Evolutionary conservation across 208 protist species (phyloP).

Genomic region (Acanthamoeba royreba): DNA sequence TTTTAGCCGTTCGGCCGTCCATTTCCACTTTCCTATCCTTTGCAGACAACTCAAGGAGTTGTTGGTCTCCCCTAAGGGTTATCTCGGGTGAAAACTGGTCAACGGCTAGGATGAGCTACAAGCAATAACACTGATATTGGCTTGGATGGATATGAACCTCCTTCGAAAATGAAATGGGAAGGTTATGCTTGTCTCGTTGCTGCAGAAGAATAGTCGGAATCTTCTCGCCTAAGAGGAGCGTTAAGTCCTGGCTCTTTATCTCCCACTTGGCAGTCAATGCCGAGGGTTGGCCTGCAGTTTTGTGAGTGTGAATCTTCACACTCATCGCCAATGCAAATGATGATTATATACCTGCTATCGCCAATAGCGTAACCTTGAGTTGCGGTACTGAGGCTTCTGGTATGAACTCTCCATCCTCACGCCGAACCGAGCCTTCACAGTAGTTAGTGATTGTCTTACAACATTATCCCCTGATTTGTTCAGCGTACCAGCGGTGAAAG

Average conservation of each 20-base stretch:
- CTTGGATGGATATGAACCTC: not conserved
- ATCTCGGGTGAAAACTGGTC: not conserved
- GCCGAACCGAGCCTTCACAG: no score
- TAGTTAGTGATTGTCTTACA: no score
- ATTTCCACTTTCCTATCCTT: not conserved
- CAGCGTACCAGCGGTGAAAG: not conserved
- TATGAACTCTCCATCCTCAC: not conserved
- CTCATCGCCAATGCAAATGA: not conserved
- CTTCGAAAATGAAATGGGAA: not conserved
- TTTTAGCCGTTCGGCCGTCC: not conserved
- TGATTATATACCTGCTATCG: not conserved
- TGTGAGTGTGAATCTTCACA: no score
- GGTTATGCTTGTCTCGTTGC: not conserved
- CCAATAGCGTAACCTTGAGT: no score
- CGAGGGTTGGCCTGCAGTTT: not conserved
- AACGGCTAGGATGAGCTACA: not conserved
- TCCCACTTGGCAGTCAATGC: not conserved
- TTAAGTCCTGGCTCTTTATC: not conserved
- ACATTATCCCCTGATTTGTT: not conserved
- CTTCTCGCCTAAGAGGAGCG: not conserved
- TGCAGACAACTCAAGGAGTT: no score
- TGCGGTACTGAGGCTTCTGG: not conserved
- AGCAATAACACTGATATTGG: not conserved
- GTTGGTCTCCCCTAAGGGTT: no score
- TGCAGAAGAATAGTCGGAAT: not conserved